Evolutionary conservation across 768 basidiomycete genomes (phyloP).

Genomic region (Psilocybe sp.): DNA sequence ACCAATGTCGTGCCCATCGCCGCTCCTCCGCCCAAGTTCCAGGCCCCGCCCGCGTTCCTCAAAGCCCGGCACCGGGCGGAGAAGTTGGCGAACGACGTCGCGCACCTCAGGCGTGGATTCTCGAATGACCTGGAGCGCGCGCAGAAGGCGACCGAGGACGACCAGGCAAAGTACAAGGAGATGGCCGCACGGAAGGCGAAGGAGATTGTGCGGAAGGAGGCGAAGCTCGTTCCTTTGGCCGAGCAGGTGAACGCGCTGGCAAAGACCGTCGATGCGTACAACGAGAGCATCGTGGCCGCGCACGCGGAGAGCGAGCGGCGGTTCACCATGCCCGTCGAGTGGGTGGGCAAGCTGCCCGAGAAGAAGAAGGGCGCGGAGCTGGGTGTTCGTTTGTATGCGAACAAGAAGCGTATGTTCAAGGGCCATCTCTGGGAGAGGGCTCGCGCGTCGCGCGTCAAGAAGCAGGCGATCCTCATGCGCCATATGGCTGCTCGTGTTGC

Average conservation of each 20-base stretch:
- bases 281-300: too few species aligned
- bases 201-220: slow-evolving; percentile 23
- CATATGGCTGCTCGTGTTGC: slow-evolving; percentile 67
- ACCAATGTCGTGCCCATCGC: background rate
- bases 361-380: slow-evolving; percentile 47
- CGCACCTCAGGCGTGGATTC: background rate
- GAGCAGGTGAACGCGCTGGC: too few species aligned
- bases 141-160: background rate
- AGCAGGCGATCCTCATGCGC: slow-evolving; percentile 56
- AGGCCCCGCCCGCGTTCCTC: background rate
- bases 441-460: slow-evolving; percentile 42
- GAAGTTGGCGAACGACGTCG: background rate
- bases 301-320: too few species aligned
- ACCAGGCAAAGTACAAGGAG: background rate
- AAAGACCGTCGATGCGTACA: too few species aligned
- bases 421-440: slow-evolving; percentile 85
- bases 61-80: background rate
- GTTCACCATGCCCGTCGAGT: slow-evolving; percentile 23
- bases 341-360: slow-evolving; percentile 41
- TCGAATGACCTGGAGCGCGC: background rate
- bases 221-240: too few species aligned
- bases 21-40: background rate
- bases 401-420: slow-evolving; percentile 87
- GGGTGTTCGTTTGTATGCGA: slow-evolving; percentile 68
- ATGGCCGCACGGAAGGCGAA: background rate